These are phyloP conservation scores for Scheffersomyces insectosa DNA, from an alignment of 1,139 yeast genomes.

Conservation along the genomic window DNA sequence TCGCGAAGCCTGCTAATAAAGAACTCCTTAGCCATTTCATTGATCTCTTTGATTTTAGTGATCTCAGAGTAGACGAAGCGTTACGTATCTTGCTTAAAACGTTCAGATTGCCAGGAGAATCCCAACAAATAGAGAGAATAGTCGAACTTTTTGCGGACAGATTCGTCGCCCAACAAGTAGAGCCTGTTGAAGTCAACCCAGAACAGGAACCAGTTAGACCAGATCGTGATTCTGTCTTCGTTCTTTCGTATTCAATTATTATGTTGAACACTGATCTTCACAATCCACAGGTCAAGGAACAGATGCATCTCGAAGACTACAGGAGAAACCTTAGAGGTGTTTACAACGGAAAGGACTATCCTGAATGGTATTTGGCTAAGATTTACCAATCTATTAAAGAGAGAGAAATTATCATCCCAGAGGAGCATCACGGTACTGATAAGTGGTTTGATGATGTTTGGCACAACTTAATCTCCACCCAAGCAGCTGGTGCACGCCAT, in stretches of 20 bases:
- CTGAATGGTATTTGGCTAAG: slow-evolving; percentile 78
- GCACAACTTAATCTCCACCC: slow-evolving; percentile 75
- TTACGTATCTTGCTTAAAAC: slow-evolving; percentile 76
- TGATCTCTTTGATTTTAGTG: slow-evolving; percentile 69
- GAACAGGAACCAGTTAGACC: slow-evolving; percentile 54
- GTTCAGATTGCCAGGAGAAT: slow-evolving; percentile 95
- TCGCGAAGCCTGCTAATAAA: slow-evolving; percentile 74
- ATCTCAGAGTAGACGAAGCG: slow-evolving; percentile 89
- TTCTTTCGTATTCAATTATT: slow-evolving; percentile 72
- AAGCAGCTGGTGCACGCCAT: slow-evolving; percentile 16
- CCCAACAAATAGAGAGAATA: slow-evolving; percentile 91
- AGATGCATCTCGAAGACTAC: slow-evolving; percentile 86
- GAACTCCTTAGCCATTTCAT: slow-evolving; percentile 67
- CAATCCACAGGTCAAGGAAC: slow-evolving; percentile 76
- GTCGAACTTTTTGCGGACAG: slow-evolving; percentile 84
- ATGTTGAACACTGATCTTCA: slow-evolving; percentile 79
- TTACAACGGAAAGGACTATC: slow-evolving; percentile 75
- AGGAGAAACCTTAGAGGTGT: slow-evolving; percentile 79
- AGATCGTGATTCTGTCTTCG: slow-evolving; percentile 70
- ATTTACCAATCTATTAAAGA: slow-evolving; percentile 80
- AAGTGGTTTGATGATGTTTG: slow-evolving; percentile 94
- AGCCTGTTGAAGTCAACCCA: slow-evolving; percentile 17
- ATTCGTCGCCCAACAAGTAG: slow-evolving; percentile 63
- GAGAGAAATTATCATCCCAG: slow-evolving; percentile 95
- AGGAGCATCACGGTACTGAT: slow-evolving; percentile 85